These are phyloP conservation scores for Chaetomiaceae sp. DNA, from an alignment of 2,329 filamentous ascomycete genomes.

Conservation along the genomic window DNA sequence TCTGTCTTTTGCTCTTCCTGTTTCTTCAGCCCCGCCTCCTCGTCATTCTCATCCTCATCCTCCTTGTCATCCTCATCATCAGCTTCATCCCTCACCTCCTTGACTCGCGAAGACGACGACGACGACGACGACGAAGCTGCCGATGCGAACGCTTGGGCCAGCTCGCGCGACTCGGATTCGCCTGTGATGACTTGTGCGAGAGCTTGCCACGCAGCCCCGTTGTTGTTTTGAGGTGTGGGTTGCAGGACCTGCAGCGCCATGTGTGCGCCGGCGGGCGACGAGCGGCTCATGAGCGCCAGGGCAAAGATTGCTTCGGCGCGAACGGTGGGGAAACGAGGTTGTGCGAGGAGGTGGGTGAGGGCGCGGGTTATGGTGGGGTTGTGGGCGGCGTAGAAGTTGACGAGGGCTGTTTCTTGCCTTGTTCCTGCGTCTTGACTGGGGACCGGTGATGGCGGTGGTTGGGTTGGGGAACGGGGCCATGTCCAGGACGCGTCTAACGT, in stretches of 20 bases:
- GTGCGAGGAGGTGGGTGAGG: conserved; percentile 51
- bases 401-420: conserved; percentile 21
- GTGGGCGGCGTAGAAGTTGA: conserved; percentile 45
- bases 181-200: conserved; percentile 50
- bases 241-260: conserved; percentile 43
- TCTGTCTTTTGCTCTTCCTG: conserved; percentile 14
- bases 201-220: conserved; percentile 31
- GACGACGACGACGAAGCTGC: background rate
- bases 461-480: conserved; percentile 26
- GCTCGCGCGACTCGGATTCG: conserved; percentile 1
- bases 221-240: conserved; percentile 10
- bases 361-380: conserved; percentile 36
- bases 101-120: background rate
- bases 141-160: too few relatives aligned
- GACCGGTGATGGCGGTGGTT: background rate
- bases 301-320: conserved; percentile 60
- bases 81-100: background rate
- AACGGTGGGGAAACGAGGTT: conserved; percentile 55
- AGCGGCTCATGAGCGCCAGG: conserved; percentile 55
- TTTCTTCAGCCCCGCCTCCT: conserved; percentile 20
- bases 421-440: background rate
- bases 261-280: conserved; percentile 44
- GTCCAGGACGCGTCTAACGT: conserved; percentile 23
- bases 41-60: background rate
- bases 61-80: background rate